Conservation (phyloP, 495 filamentous ascomycete genomes). For the Daldinia concentrica region DNA sequence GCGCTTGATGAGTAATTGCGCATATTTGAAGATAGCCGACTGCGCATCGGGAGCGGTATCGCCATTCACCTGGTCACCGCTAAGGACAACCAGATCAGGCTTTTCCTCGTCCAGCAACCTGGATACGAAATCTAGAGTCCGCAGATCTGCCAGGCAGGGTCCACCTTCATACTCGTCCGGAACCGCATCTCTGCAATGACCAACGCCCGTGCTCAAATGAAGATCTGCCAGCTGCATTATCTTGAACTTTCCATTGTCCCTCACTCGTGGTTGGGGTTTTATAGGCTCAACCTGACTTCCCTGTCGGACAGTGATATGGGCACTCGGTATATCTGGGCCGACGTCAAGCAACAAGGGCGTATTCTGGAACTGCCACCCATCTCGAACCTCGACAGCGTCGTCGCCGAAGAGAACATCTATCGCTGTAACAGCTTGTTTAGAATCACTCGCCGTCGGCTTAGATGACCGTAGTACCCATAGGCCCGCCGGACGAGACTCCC, state of each 20-base stretch:
- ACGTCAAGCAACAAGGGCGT: conserved; percentile 73
- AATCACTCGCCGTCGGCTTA: conserved; percentile 81
- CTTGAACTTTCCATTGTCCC: conserved; percentile 93
- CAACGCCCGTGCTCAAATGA: conserved; percentile 89
- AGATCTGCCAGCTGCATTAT: conserved; percentile 94
- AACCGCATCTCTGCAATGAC: conserved; percentile 82
- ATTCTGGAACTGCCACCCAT: conserved; percentile 80
- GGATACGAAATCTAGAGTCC: conserved; percentile 89
- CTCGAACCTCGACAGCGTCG: conserved; percentile 88
- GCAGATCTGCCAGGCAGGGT: conserved; percentile 87
- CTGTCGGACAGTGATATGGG: conserved; percentile 78
- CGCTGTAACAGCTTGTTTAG: conserved; percentile 77
- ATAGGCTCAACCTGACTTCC: conserved; percentile 67
- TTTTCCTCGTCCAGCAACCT: conserved; percentile 87
- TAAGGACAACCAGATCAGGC: conserved; percentile 89
- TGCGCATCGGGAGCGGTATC: conserved; percentile 93
- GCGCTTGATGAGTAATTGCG: conserved; percentile 82
- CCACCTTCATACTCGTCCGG: conserved; percentile 75
- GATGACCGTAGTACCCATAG: conserved; percentile 87
- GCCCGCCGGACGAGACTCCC: conserved; percentile 83
- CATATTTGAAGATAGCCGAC: conserved; percentile 90
- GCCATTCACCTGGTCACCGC: conserved; percentile 94
- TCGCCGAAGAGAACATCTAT: conserved; percentile 93
- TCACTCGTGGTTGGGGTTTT: conserved; percentile 77
- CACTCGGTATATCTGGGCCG: conserved; percentile 66